Base-by-base conservation (phyloP, 345 rosid genomes). In the Viola odorata region DNA sequence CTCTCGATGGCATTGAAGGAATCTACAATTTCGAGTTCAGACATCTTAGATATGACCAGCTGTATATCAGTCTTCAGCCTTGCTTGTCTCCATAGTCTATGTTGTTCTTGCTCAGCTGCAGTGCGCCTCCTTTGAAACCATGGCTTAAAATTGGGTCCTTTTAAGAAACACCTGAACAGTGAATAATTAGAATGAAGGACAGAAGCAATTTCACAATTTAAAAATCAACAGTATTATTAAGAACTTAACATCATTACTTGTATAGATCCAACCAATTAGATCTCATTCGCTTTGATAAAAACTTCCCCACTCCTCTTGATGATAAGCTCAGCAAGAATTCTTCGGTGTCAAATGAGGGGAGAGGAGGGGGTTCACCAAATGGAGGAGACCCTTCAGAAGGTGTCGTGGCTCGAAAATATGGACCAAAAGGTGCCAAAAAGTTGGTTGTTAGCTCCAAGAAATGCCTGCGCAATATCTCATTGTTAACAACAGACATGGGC, bases 401-500 rank as follows among this genome's bases (percentile, higher is more conserved):
- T 12, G 92, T 75, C 48, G 74, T 86, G 57, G 80, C 78, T 71
- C 80, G 81, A 60, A 90, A 85, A 63, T 83, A 94, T 47, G 99
- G 99, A 45, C 97, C 97, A 81, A 94, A 94, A 60, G 99, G 97
- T 17, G 99, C 85, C 80, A 94, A 81, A 67, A 94, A 88, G 75
- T 94, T 94, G 55, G 97, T 88, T 10, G 99, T 90, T 16, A 94
- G 95, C 77, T 90, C 99, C 85, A 90, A 78, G 82, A 94, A 94
- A 79, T 94, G 99, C 64, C 99, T 80, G 16, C 96, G 84, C 61
- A 94, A 69, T 69, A 94, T 90, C 79, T 94, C 97, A 64, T 94
- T 94, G 71, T 94, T 94, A 66, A 94, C 99, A 38, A 94, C 90
- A 2, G 99, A 90, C 99, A 94, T 94, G 12, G 99, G 88, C 71